Percentiles rank a stretch among this genome's conserved stretches.
These are phyloP conservation scores for Cadophora gregata DNA, from an alignment of 2,329 filamentous ascomycete species.

Conservation along the genomic window DNA sequence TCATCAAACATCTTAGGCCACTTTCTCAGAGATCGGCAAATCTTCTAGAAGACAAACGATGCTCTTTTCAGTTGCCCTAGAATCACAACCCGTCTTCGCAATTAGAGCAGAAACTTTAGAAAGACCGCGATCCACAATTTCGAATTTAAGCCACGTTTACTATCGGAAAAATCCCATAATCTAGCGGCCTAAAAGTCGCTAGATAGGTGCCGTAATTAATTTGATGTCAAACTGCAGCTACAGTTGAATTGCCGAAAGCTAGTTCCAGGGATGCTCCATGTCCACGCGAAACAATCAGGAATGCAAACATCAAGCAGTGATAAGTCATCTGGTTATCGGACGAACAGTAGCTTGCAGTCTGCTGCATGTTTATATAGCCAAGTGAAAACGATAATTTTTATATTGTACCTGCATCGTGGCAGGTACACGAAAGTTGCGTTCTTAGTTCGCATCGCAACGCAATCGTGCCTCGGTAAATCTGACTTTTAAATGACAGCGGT, in stretches of 20 bases:
- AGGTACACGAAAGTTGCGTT: not conserved
- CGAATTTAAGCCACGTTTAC: not conserved
- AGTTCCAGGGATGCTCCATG: not conserved
- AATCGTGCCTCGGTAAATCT: not conserved
- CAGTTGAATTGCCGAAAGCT: not conserved
- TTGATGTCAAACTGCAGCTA: not conserved
- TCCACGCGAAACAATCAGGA: not conserved
- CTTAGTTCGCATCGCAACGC: not conserved
- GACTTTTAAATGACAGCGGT: not conserved
- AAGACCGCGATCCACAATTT: not conserved
- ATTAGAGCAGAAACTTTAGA: too few species aligned
- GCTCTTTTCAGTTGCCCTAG: too few species aligned
- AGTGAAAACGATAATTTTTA: not conserved
- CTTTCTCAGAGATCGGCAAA: too few species aligned
- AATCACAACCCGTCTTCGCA: too few species aligned
- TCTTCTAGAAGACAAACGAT: too few species aligned
- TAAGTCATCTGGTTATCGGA: not conserved
- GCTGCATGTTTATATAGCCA: not conserved
- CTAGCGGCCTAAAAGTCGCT: not conserved
- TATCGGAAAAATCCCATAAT: not conserved
- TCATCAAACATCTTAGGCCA: too few species aligned
- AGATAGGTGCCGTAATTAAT: not conserved
- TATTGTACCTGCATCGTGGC: not conserved
- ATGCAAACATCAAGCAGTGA: not conserved
- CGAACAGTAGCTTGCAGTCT: not conserved